A percentile compares a stretch with the other conserved stretches of the same genome.
These are phyloP conservation scores for Auricularia auricula-judae DNA, from an alignment of 768 basidiomycete species.

Conservation along the genomic window DNA sequence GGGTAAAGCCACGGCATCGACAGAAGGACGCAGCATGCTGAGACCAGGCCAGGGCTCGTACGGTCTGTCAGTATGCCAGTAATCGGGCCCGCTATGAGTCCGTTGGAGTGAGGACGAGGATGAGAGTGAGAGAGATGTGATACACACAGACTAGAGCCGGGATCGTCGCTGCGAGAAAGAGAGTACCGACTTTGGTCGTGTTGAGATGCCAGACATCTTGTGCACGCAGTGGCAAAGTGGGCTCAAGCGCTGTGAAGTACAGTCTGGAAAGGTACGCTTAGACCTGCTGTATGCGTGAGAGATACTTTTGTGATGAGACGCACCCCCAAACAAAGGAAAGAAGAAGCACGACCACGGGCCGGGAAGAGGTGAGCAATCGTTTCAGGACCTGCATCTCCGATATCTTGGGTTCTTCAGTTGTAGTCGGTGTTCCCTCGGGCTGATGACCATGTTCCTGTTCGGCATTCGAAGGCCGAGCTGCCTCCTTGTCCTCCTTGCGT, in stretches of 20 bases:
- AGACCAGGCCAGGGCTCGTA: slow-evolving; percentile 44
- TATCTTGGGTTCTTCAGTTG: not conserved
- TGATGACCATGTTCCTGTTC: not conserved
- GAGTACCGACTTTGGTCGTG: slow-evolving; percentile 47
- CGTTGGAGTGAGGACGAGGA: slow-evolving; percentile 29
- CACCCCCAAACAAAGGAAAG: not conserved
- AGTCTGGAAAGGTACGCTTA: slow-evolving; percentile 21
- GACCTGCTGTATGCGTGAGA: too few relatives aligned
- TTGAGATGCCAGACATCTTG: slow-evolving; percentile 37
- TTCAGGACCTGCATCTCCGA: not conserved
- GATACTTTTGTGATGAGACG: not conserved
- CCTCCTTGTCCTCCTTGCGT: not conserved
- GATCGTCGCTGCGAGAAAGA: slow-evolving; percentile 53
- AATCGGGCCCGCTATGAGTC: slow-evolving; percentile 21
- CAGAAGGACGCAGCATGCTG: slow-evolving; percentile 34
- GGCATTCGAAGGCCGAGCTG: not conserved
- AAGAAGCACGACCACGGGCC: not conserved
- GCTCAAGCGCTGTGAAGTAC: slow-evolving; percentile 40
- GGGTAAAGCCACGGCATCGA: slow-evolving; percentile 56
- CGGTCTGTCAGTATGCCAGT: slow-evolving; percentile 50
- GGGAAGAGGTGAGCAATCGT: not conserved
- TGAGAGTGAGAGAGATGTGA: not conserved
- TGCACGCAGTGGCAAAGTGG: slow-evolving; percentile 46
- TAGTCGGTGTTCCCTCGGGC: not conserved
- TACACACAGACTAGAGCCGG: slow-evolving; percentile 54